A percentile compares a stretch with the other conserved stretches of the same genome.
Conservation (phyloP, 192 early-diverging fungal genomes). For the Coemansia erecta region DNA sequence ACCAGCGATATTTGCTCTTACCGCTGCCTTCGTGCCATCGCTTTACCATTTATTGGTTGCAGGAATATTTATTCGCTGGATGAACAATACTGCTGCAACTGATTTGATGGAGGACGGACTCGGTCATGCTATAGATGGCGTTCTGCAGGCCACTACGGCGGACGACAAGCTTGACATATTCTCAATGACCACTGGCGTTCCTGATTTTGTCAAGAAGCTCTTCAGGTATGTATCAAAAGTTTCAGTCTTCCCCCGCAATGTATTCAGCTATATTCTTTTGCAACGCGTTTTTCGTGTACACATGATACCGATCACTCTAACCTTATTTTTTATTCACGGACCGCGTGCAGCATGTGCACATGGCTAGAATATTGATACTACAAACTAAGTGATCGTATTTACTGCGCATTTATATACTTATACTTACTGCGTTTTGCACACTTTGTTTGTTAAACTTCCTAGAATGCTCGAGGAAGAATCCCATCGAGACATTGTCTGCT, state of each 20-base stretch:
- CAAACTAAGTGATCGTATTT: not conserved
- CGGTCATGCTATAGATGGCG: conserved; percentile 31
- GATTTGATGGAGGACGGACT: conserved; percentile 39
- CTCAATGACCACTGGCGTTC: conserved; percentile 51
- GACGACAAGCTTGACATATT: conserved; percentile 53
- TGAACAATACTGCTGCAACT: conserved; percentile 12
- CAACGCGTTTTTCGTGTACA: not conserved
- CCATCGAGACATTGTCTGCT: conserved; percentile 55
- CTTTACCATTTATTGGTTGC: no score
- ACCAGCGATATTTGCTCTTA: no score
- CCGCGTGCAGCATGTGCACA: conserved; percentile 10
- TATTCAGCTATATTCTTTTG: no score
- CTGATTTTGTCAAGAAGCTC: conserved; percentile 55
- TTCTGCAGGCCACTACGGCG: conserved; percentile 26
- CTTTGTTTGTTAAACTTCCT: conserved; percentile 5
- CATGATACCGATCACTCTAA: conserved; percentile 1
- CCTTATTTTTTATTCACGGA: not conserved
- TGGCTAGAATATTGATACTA: not conserved
- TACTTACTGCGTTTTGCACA: not conserved
- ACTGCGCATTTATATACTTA: not conserved
- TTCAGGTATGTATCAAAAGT: conserved; percentile 28
- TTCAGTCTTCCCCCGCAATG: not conserved
- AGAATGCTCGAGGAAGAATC: conserved; percentile 55
- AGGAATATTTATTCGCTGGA: not conserved
- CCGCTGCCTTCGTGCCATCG: no score